Percentiles rank a stretch among this genome's conserved stretches.
These are phyloP conservation scores for Suillus discolor DNA, from an alignment of 768 basidiomycete species.

Conservation along the genomic window DNA sequence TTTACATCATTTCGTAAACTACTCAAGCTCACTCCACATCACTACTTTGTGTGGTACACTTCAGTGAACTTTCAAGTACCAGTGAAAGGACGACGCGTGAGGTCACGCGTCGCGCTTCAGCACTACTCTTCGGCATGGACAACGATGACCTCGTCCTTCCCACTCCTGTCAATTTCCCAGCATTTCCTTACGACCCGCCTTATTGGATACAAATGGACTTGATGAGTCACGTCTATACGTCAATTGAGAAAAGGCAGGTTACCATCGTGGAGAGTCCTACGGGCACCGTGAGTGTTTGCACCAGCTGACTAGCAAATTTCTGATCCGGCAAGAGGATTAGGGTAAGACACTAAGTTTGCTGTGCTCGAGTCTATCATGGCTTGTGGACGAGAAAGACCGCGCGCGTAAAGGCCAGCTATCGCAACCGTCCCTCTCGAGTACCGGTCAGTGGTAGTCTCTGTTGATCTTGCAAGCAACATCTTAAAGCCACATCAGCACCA, in stretches of 20 bases:
- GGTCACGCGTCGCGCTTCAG: slow-evolving; percentile 20
- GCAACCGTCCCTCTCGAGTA: slow-evolving; percentile 24
- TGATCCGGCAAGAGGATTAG: slow-evolving; percentile 39
- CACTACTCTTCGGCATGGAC: slow-evolving; percentile 12
- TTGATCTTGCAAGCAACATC: neutral
- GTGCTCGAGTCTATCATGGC: slow-evolving; percentile 76
- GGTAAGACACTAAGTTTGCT: slow-evolving; percentile 87
- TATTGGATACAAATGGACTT: slow-evolving; percentile 85
- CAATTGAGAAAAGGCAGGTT: slow-evolving; percentile 75
- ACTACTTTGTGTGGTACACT: neutral
- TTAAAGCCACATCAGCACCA: slow-evolving; percentile 42
- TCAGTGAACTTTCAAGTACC: neutral
- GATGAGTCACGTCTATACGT: slow-evolving; percentile 84
- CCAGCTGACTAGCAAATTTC: neutral
- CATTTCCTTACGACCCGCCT: slow-evolving; percentile 83
- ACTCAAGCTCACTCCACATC: slow-evolving; percentile 14
- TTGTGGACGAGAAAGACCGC: slow-evolving; percentile 68
- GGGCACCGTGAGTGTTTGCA: slow-evolving; percentile 63
- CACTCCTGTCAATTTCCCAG: slow-evolving; percentile 68
- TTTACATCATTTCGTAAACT: slow-evolving; percentile 23
- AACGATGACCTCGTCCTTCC: slow-evolving; percentile 41
- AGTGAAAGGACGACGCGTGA: neutral
- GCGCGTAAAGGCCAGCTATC: slow-evolving; percentile 67
- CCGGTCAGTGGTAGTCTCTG: slow-evolving; percentile 22
- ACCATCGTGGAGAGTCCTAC: slow-evolving; percentile 90